Evolutionary conservation across 352 stramenopile genomes (phyloP).

Genomic region (Aphanomyces stellatus): DNA sequence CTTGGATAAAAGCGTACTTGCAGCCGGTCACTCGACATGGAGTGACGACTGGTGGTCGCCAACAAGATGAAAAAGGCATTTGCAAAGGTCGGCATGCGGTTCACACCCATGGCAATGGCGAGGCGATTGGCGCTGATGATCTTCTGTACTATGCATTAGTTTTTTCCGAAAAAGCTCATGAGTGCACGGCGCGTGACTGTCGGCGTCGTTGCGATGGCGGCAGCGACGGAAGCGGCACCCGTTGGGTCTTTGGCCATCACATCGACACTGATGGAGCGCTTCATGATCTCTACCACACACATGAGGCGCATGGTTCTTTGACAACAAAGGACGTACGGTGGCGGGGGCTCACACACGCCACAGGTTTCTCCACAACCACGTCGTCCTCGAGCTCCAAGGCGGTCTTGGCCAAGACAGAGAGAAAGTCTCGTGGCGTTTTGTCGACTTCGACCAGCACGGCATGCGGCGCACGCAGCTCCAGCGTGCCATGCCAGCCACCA

Average conservation of each 20-base stretch:
- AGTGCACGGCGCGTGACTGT: conserved; percentile 10
- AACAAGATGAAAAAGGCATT: conserved; percentile 14
- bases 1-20: too few species aligned
- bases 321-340: background rate
- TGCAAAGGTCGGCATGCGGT: conserved; percentile 15
- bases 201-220: background rate
- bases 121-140: conserved; percentile 1
- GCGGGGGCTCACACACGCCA: conserved; percentile 4
- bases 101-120: conserved; percentile 13
- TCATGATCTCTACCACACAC: background rate
- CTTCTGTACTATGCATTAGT: too few species aligned
- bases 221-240: too few species aligned
- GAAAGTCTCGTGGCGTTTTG: background rate
- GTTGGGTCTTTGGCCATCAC: background rate
- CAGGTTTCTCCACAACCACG: background rate
- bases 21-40: background rate
- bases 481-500: background rate
- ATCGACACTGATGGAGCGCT: background rate
- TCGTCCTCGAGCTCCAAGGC: background rate
- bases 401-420: background rate
- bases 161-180: conserved; percentile 18
- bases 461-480: background rate
- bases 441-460: background rate
- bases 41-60: background rate
- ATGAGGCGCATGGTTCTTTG: background rate